These are phyloP conservation scores for Nakazawaea wickerhamii DNA, from an alignment of 805 yeast species.

Conservation along the genomic window DNA sequence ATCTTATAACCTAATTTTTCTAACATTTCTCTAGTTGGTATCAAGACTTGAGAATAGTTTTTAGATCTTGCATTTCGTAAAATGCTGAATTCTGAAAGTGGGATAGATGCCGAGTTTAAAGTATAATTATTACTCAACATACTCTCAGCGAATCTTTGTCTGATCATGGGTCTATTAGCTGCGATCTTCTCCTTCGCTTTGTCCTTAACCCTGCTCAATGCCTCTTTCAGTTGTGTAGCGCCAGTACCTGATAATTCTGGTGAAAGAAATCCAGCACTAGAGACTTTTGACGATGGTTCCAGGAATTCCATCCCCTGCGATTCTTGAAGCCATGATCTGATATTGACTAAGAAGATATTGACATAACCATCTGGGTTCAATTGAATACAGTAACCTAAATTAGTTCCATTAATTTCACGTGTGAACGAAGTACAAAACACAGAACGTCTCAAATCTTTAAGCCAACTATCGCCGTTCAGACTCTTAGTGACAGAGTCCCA, in stretches of 20 bases:
- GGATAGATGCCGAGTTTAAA: background rate
- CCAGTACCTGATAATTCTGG: too few relatives aligned
- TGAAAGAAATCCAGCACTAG: too few relatives aligned
- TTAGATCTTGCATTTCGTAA: conserved; percentile 15
- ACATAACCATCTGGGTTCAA: too few relatives aligned
- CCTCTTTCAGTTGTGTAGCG: too few relatives aligned
- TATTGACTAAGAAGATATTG: too few relatives aligned
- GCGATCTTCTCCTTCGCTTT: background rate
- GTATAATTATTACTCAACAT: background rate
- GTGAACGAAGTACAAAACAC: background rate
- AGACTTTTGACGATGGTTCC: too few relatives aligned
- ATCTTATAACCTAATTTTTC: background rate
- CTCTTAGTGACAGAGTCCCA: background rate
- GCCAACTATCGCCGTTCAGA: background rate
- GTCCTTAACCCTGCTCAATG: too few relatives aligned
- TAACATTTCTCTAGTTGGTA: background rate
- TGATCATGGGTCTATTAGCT: conserved; percentile 13
- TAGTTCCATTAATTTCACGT: background rate
- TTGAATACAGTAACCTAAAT: too few relatives aligned
- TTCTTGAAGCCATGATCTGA: too few relatives aligned
- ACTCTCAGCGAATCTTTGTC: conserved; percentile 18
- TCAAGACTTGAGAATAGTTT: conserved; percentile 19
- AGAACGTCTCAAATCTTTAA: background rate
- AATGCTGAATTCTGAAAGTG: conserved; percentile 13
- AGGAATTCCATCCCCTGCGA: too few relatives aligned